Evolutionary conservation across 805 yeast species (phyloP).

Genomic region (Cyberlindnera maritima): DNA sequence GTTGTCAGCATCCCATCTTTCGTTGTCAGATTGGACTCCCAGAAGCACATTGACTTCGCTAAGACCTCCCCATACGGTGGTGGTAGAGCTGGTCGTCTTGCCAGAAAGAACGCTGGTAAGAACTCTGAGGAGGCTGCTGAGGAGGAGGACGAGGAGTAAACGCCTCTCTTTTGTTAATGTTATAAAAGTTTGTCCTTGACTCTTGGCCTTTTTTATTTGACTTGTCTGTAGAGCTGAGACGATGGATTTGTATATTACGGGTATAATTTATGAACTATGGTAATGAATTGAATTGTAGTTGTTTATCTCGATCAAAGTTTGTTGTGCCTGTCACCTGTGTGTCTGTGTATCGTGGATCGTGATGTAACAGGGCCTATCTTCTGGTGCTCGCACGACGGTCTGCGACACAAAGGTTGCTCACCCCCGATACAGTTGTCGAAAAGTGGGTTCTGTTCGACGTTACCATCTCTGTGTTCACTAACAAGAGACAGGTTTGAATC

Average conservation of each 20-base stretch:
- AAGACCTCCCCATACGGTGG: constrained; percentile 99
- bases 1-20: constrained; percentile 97
- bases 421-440: neutral
- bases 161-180: constrained; percentile 21
- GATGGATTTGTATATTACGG: constrained; percentile 7
- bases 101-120: constrained; percentile 57
- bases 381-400: neutral
- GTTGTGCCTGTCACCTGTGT: too few species aligned
- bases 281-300: neutral
- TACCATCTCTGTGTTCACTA: too few species aligned
- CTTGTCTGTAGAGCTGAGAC: constrained; percentile 7
- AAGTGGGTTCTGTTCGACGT: too few species aligned
- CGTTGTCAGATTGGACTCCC: constrained; percentile 99
- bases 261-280: constrained; percentile 3
- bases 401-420: neutral
- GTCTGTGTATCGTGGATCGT: neutral
- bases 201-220: constrained; percentile 5
- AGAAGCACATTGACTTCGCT: constrained; percentile 99
- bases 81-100: constrained; percentile 99
- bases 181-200: constrained; percentile 11
- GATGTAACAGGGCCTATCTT: neutral
- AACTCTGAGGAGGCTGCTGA: constrained; percentile 49
- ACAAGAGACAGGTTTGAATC: too few species aligned
- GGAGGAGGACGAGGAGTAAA: constrained; percentile 58
- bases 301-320: too few species aligned